Conservation (phyloP, 2,329 filamentous ascomycete genomes). For the Alternaria arbusti region DNA sequence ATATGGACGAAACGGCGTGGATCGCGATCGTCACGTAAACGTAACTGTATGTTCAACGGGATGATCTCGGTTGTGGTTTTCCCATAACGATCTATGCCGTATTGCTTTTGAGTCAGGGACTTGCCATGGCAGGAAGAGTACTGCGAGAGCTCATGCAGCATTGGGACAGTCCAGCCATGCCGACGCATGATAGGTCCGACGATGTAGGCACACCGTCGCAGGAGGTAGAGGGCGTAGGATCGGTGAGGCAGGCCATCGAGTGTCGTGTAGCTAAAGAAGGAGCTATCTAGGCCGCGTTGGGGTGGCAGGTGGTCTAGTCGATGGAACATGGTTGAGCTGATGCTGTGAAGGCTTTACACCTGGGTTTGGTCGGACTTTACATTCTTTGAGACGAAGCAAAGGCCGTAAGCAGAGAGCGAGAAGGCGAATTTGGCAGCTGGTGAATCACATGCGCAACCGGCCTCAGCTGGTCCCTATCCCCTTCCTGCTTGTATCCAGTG, state of each 20-base stretch:
- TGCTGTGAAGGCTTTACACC: neutral
- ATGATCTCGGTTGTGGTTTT: neutral
- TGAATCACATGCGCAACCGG: neutral
- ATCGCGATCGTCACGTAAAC: neutral
- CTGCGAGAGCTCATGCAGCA: neutral
- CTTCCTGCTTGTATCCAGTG: neutral
- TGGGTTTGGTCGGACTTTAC: neutral
- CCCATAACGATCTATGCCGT: neutral
- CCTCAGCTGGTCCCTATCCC: neutral
- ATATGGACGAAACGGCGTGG: neutral
- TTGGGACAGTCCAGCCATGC: conserved; percentile 5
- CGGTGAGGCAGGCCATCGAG: neutral
- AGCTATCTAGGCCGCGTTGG: neutral
- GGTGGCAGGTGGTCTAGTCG: neutral
- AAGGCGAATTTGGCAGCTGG: neutral
- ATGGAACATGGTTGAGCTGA: neutral
- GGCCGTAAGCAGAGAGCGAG: neutral
- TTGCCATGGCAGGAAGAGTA: neutral
- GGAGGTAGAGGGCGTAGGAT: neutral
- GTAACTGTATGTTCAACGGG: neutral
- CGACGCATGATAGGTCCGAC: conserved; percentile 1
- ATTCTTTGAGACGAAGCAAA: neutral
- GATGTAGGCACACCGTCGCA: conserved; percentile 7
- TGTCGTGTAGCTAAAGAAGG: neutral
- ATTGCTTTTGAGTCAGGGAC: neutral